Evolutionary conservation across 768 basidiomycete genomes (phyloP).

Genomic region (Trichaptum fuscoviolaceum): DNA sequence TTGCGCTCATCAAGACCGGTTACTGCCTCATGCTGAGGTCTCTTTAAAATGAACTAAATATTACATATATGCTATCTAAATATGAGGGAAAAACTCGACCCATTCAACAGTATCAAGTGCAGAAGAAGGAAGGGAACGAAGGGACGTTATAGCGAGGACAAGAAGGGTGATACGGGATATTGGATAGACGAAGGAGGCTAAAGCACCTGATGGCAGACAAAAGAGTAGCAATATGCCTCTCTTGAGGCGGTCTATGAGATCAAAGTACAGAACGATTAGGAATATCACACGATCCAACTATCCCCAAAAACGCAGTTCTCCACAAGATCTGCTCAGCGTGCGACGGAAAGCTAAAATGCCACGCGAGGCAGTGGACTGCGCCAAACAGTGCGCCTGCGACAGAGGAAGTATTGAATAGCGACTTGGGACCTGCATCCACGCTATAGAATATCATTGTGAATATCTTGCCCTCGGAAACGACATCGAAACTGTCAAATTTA

Average conservation of each 20-base stretch:
- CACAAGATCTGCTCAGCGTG: conserved; percentile 19
- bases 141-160: conserved; percentile 5
- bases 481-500: no score
- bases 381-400: conserved; percentile 18
- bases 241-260: no score
- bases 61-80: no score
- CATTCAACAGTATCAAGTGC: not conserved
- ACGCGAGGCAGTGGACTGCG: conserved; percentile 23
- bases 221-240: no score
- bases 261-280: no score
- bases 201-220: no score
- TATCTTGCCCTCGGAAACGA: not conserved
- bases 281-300: not conserved
- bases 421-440: not conserved
- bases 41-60: no score
- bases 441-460: not conserved
- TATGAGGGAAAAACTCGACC: not conserved
- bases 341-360: conserved; percentile 23
- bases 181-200: conserved; percentile 2
- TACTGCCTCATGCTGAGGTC: no score
- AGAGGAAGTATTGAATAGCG: not conserved
- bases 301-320: conserved; percentile 11
- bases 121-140: conserved; percentile 1
- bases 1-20: no score
- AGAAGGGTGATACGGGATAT: not conserved